phyloP scores from a whole-genome alignment of 1,284 basidiomycete species.

The Cerioporus squamosus region DNA sequence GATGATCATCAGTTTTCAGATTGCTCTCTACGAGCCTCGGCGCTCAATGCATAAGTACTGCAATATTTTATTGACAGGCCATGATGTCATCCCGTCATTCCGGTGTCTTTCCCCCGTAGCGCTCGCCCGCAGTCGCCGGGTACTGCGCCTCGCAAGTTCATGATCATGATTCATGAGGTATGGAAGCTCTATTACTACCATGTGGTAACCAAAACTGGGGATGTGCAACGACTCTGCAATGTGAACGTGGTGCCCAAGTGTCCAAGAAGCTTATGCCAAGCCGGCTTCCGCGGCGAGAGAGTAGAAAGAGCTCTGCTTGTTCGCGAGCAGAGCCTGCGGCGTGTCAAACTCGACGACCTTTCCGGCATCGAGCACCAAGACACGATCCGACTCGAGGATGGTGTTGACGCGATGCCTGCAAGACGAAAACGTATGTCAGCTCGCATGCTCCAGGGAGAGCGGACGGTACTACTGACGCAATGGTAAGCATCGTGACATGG shows the following conservation, averaged over 20 bases:
- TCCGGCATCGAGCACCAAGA: conserved; percentile 86
- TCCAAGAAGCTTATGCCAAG: conserved; percentile 31
- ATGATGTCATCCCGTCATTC: conserved; percentile 19
- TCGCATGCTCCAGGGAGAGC: conserved; percentile 1
- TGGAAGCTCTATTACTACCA: no score
- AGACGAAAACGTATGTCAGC: neutral
- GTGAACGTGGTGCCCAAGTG: neutral
- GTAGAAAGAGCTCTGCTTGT: conserved; percentile 57
- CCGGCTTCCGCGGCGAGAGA: conserved; percentile 64
- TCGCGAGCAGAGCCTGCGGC: conserved; percentile 64
- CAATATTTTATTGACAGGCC: no score
- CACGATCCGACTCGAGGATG: conserved; percentile 85
- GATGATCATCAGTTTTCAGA: no score
- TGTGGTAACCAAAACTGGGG: neutral
- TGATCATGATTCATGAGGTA: no score
- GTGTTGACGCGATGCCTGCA: conserved; percentile 87
- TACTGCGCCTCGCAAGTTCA: no score
- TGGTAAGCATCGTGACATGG: conserved; percentile 82
- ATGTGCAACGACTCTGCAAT: neutral
- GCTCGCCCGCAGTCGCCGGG: neutral
- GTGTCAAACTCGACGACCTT: conserved; percentile 76
- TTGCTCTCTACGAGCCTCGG: no score
- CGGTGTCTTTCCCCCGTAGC: neutral
- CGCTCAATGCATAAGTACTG: no score
- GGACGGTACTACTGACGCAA: conserved; percentile 60